phyloP scores from a whole-genome alignment of 1,139 yeast genomes.

The Nadsonia starkeyi-henricii region DNA sequence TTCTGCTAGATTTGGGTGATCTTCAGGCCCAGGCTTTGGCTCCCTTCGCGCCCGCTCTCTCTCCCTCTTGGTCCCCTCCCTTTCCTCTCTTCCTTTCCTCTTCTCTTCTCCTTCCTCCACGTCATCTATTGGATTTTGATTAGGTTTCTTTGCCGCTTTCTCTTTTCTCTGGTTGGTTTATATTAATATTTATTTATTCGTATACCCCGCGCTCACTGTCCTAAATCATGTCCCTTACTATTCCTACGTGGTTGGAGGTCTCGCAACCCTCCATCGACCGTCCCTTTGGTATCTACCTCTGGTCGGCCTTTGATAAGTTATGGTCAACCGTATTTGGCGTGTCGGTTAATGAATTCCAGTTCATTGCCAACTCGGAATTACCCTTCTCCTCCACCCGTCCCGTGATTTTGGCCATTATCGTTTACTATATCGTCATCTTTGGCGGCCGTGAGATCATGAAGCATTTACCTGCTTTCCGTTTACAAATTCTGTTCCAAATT shows the following conservation, averaged over 20 bases:
- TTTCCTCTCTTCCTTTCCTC: not conserved
- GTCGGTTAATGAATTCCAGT: constrained; percentile 58
- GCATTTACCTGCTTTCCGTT: constrained; percentile 47
- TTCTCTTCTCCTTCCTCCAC: not conserved
- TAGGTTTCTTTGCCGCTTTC: not conserved
- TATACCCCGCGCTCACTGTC: not conserved
- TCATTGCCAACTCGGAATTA: constrained; percentile 37
- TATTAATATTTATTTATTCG: not conserved
- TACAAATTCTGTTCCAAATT: constrained; percentile 60
- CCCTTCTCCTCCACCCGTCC: constrained; percentile 39
- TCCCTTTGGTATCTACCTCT: constrained; percentile 80
- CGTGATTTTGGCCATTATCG: constrained; percentile 44
- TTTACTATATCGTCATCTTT: constrained; percentile 68
- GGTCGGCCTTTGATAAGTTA: constrained; percentile 67
- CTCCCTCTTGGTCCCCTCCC: too few relatives aligned
- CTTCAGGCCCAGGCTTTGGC: too few relatives aligned
- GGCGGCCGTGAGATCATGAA: constrained; percentile 60
- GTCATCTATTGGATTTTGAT: not conserved
- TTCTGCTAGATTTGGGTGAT: too few relatives aligned
- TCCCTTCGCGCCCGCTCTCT: too few relatives aligned
- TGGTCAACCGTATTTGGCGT: constrained; percentile 31
- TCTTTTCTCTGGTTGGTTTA: not conserved
- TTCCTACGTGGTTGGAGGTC: constrained; percentile 10
- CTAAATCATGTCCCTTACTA: not conserved
- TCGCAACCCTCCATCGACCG: constrained; percentile 51